Percentiles rank a stretch among this genome's conserved stretches.
These are phyloP conservation scores for Candida lessepsii DNA, from an alignment of 805 yeast species.

Conservation along the genomic window DNA sequence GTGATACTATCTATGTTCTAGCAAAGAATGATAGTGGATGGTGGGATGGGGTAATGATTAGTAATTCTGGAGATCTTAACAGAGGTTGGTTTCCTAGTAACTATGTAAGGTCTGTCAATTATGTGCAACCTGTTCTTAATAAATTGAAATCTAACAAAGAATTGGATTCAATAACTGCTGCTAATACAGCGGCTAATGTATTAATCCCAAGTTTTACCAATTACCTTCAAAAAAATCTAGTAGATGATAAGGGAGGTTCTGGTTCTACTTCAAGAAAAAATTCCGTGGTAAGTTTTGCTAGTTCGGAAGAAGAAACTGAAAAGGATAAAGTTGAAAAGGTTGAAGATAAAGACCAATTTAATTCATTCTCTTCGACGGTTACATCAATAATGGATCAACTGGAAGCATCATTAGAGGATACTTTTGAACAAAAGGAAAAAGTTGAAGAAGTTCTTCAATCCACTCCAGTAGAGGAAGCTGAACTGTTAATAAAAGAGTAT, in stretches of 20 bases:
- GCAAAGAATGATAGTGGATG: conserved; percentile 64
- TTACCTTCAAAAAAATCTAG: conserved; percentile 34
- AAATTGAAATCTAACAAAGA: conserved; percentile 39
- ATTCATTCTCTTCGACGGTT: conserved; percentile 10
- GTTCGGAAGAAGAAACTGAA: conserved; percentile 28
- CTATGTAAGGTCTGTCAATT: conserved; percentile 50
- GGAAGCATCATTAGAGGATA: conserved; percentile 1
- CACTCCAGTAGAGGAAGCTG: conserved; percentile 28
- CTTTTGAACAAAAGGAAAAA: conserved; percentile 1
- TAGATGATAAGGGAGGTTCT: conserved; percentile 32
- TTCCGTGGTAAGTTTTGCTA: conserved; percentile 50
- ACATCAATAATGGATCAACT: conserved; percentile 8
- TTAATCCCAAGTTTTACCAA: conserved; percentile 41
- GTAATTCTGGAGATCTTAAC: conserved; percentile 35
- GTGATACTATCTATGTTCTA: conserved; percentile 72
- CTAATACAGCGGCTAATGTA: conserved; percentile 47
- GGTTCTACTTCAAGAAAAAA: conserved; percentile 43
- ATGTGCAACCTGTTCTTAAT: conserved; percentile 40
- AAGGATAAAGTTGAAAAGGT: not conserved
- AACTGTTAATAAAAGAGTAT: conserved; percentile 24
- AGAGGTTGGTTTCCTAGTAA: conserved; percentile 88
- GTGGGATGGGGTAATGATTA: conserved; percentile 77
- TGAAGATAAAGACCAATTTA: conserved; percentile 3
- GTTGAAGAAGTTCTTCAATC: not conserved
- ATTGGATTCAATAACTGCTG: conserved; percentile 43